phyloP scores from a whole-genome alignment of 768 basidiomycete species.

The Tricholomella constricta region DNA sequence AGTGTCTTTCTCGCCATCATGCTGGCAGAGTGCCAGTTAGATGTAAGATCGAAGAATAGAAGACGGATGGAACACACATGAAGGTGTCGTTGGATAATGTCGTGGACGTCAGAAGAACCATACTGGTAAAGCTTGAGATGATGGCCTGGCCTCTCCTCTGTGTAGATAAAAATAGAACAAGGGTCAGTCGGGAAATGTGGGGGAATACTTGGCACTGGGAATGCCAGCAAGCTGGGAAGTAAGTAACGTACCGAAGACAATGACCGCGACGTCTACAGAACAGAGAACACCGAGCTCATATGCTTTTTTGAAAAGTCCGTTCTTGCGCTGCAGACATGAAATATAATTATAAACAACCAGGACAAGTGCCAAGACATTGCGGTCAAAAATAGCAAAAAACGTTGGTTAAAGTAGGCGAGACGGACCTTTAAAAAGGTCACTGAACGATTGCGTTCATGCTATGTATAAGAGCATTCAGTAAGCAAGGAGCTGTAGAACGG shows the following conservation, averaged over 20 bases:
- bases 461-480: constrained; percentile 39
- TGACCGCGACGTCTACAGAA: constrained; percentile 85
- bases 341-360: constrained; percentile 34
- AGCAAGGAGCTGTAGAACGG: constrained; percentile 2
- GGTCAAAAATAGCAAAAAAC: constrained; percentile 65
- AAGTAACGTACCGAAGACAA: constrained; percentile 72
- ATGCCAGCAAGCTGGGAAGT: constrained; percentile 5
- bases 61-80: constrained; percentile 28
- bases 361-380: constrained; percentile 43
- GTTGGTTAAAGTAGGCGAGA: constrained; percentile 26
- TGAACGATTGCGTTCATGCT: constrained; percentile 94
- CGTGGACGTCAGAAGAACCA: constrained; percentile 68
- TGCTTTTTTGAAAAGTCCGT: constrained; percentile 89
- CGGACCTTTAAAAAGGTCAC: too few species aligned
- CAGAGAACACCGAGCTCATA: constrained; percentile 91
- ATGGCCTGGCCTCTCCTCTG: constrained; percentile 79
- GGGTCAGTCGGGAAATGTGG: constrained; percentile 15
- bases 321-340: constrained; percentile 65
- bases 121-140: constrained; percentile 84
- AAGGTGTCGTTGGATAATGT: constrained; percentile 70
- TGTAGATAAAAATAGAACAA: constrained; percentile 46
- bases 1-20: constrained; percentile 53
- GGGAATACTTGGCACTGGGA: constrained; percentile 1
- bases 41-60: neutral
- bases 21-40: constrained; percentile 31